Conservation (phyloP, 2,329 filamentous ascomycete genomes). For the Chalara sp. region DNA sequence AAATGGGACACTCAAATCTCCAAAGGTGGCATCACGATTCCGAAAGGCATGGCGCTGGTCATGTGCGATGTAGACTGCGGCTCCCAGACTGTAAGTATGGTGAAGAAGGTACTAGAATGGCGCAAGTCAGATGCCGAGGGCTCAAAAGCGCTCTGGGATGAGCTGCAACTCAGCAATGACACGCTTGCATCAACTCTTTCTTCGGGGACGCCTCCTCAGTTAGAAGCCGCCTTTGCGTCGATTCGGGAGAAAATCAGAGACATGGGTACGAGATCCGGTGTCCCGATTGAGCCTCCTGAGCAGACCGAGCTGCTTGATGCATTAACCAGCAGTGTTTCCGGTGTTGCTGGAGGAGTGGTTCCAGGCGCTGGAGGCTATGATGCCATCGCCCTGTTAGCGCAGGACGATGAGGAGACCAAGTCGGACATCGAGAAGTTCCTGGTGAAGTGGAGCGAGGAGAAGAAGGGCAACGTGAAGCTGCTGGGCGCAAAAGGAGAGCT, state of each 20-base stretch:
- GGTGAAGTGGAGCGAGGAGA: constrained; percentile 53
- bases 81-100: constrained; percentile 90
- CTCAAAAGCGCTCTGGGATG: constrained; percentile 67
- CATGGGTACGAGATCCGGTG: constrained; percentile 68
- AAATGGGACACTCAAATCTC: constrained; percentile 76
- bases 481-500: constrained; percentile 66
- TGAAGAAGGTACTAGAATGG: constrained; percentile 86
- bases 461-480: constrained; percentile 58
- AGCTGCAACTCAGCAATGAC: constrained; percentile 69
- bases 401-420: constrained; percentile 62
- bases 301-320: constrained; percentile 83
- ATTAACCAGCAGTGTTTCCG: constrained; percentile 17
- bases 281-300: constrained; percentile 81
- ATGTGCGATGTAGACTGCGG: constrained; percentile 98
- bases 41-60: constrained; percentile 66
- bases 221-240: constrained; percentile 39
- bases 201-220: constrained; percentile 36
- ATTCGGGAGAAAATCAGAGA: constrained; percentile 60
- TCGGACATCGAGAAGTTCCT: constrained; percentile 55
- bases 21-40: constrained; percentile 65
- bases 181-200: constrained; percentile 58
- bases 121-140: constrained; percentile 54
- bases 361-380: constrained; percentile 93
- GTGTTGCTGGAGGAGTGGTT: constrained; percentile 31
- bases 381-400: constrained; percentile 74